Base-by-base conservation (phyloP, 2,329 filamentous ascomycete species). In the Bipolaris gigantea region DNA sequence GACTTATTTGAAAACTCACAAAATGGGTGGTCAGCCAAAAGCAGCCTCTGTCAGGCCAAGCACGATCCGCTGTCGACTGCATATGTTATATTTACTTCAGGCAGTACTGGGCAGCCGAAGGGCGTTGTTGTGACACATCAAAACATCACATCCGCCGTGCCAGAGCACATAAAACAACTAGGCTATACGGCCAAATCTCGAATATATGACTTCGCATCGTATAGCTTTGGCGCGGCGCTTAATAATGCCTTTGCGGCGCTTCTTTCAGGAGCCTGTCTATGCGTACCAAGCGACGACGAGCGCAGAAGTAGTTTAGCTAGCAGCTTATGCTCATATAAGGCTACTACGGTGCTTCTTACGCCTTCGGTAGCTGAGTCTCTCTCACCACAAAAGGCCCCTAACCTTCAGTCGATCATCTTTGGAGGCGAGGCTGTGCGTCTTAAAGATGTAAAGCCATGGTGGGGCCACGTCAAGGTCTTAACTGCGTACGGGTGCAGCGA, bases 41-140 rank as follows among this genome's bases (percentile, higher is more conserved):
- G 25, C 16, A n/a, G n/a, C n/a, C n/a, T n/a, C n/a, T n/a, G n/a
- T n/a, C n/a, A n/a, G n/a, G n/a, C n/a, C n/a, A n/a, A n/a, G n/a
- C n/a, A n/a, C n/a, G n/a, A n/a, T n/a, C n/a, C n/a, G n/a, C n/a
- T n/a, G n/a, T n/a, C n/a, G n/a, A 8, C 32, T 34, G 33, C 36
- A 0, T 87, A 84, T 61, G 76, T 86, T 3, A 79, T 88, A 5
- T 83, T 86, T 55, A 81, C 80, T 0, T 77, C 76, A n/a, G 63
- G 65, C 11, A 64, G 73, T 16, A 66, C 59, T 13, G 59, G 60
- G 43, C 77, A 76, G 39, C 81, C 82, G 0, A 83, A 83, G 48
- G 85, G 83, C 2, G 80, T 85, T 13, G 81, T 85, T 23, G 81
- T 87, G 50, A 83, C 82, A 8, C 86, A 89, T 61, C 73, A 75